phyloP scores from a whole-genome alignment of 345 rosid genomes.

The Rhodamnia rubescens region DNA sequence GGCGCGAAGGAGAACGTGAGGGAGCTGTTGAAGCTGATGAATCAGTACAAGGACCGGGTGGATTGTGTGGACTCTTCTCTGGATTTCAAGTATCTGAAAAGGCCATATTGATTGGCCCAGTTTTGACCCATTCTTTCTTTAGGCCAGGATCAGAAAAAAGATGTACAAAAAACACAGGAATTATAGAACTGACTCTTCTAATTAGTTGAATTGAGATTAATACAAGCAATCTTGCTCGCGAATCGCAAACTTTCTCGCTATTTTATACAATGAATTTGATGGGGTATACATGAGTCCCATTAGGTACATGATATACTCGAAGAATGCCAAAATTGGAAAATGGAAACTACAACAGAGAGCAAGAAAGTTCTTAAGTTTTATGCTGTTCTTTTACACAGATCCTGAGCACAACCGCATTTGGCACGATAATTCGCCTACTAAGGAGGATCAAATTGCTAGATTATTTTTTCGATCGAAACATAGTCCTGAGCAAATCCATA shows the following conservation, averaged over 20 bases:
- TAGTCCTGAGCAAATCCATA: not conserved
- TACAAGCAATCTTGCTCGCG: not conserved
- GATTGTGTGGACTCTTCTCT: slow-evolving; percentile 17
- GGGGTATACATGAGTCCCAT: not conserved
- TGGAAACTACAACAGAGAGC: not conserved
- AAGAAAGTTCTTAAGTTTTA: not conserved
- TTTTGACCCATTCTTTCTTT: not conserved
- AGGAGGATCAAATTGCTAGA: not conserved
- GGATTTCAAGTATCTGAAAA: slow-evolving; percentile 16
- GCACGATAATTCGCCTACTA: not conserved
- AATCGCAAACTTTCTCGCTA: not conserved
- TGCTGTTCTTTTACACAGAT: not conserved
- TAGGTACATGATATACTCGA: not conserved
- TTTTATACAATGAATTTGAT: not conserved
- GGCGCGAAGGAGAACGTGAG: slow-evolving; percentile 14
- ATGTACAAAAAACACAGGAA: not conserved
- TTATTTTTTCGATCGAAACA: not conserved
- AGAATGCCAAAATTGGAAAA: not conserved
- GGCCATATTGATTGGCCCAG: not conserved
- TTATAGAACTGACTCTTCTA: not conserved
- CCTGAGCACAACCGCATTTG: not conserved
- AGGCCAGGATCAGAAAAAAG: not conserved
- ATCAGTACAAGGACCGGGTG: slow-evolving; percentile 4
- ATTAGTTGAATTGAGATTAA: not conserved
- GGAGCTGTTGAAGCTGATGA: slow-evolving; percentile 20